Conservation (phyloP, 306 rosid genomes). For the Casuarina equisetifolia region DNA sequence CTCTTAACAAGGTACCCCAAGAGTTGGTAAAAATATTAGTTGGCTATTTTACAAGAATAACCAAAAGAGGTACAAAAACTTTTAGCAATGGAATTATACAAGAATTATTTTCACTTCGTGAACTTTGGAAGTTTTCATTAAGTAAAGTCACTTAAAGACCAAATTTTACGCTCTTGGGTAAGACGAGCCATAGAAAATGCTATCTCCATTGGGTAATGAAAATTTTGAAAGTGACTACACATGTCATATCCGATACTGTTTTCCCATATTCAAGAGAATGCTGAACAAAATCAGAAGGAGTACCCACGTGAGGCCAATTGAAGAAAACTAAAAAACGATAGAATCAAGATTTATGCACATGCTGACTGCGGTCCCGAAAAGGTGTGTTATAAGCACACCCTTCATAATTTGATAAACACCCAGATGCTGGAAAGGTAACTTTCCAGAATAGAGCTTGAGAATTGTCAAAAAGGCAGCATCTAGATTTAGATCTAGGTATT, state of each 20-base stretch:
- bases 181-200: not conserved
- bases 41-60: not conserved
- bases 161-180: not conserved
- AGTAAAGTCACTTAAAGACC: not conserved
- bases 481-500: too few species aligned
- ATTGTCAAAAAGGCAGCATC: too few species aligned
- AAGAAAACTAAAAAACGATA: not conserved
- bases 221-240: not conserved
- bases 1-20: not conserved
- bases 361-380: not conserved
- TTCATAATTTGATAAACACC: not conserved
- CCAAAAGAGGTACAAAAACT: not conserved
- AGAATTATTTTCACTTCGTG: not conserved
- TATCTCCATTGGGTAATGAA: not conserved
- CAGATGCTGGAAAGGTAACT: too few species aligned
- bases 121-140: not conserved
- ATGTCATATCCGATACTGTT: not conserved
- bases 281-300: not conserved
- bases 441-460: too few species aligned
- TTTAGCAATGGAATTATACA: not conserved
- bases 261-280: not conserved
- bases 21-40: not conserved
- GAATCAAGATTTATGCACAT: not conserved
- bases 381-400: not conserved
- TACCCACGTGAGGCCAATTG: not conserved